Evolutionary conservation across 129 eudicot genomes (phyloP).

Genomic region (Escallonia herrerae): DNA sequence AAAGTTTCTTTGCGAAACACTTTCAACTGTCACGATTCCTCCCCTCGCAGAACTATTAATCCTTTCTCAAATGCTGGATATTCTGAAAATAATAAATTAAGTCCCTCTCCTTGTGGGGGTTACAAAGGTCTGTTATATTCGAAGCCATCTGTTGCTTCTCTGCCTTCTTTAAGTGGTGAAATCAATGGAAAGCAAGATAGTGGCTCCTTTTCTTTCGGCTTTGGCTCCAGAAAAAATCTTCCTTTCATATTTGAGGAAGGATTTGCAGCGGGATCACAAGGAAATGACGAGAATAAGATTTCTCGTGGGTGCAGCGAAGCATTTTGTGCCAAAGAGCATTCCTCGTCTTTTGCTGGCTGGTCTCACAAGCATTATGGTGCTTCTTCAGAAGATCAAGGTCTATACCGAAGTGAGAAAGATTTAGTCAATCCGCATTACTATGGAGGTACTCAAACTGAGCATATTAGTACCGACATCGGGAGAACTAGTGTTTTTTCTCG

Average conservation of each 20-base stretch:
- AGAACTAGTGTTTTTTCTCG: constrained; percentile 60
- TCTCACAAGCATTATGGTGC: not conserved
- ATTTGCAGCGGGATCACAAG: constrained; percentile 3
- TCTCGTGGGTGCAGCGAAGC: not conserved
- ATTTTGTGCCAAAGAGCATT: not conserved
- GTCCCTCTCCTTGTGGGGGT: constrained; percentile 1
- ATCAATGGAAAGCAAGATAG: constrained; percentile 10
- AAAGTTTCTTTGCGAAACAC: constrained; percentile 6
- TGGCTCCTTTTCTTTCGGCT: not conserved
- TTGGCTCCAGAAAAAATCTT: constrained; percentile 11
- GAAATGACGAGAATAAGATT: constrained; percentile 1
- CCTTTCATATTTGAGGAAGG: constrained; percentile 6
- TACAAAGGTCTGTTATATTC: constrained; percentile 13
- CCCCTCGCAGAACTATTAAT: not conserved
- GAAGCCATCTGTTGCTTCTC: constrained; percentile 10
- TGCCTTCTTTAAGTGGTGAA: not conserved
- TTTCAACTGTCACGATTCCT: not conserved
- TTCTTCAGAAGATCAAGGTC: constrained; percentile 13
- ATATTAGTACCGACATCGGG: constrained; percentile 5
- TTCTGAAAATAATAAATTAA: not conserved
- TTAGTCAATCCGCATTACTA: not conserved
- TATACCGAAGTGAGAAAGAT: constrained; percentile 12
- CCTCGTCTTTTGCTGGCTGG: constrained; percentile 9
- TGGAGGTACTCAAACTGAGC: constrained; percentile 9
- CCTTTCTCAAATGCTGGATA: constrained; percentile 2